Evolutionary conservation across 768 basidiomycete genomes (phyloP), one percentile per base, ranked within the genome.

Genomic region (Hygrocybe coccinea): DNA sequence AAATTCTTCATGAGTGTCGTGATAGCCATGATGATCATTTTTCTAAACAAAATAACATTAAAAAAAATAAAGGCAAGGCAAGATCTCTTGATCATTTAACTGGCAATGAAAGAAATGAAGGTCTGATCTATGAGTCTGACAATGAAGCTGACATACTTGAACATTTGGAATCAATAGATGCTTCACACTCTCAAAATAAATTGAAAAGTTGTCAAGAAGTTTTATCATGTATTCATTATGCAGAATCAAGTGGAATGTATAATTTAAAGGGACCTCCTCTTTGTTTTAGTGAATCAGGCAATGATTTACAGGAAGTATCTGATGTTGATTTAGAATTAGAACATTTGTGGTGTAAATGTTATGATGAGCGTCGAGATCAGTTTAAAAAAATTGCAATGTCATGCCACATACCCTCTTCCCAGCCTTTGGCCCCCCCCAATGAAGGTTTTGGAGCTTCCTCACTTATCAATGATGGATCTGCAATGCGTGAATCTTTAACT

Each of bases 1-100:
- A 76, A 43, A 21, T 74, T 0, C 29, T 76, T 7, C 71, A 76
- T 61, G 76, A 77, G 48, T 76, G 75, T 53, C 57, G 62, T 36
- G 74, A 74, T 38, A 71, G 65, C 34, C 45, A 70, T 9, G 62
- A 71, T 44, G 65, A 70, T 50, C 64, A 72, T 57, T 70, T 71
- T 54, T 44, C 55, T 29, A 29, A 29, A 29, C 29, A 29, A 29
- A 29, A 14, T 54, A 64, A 21, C 41, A 66, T 1, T 56, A 41
- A 7, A 12, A 50, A 19, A 50, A 37, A 29, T 36, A n/a, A 34
- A 29, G 12, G n/a, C 50, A 50, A 36, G 33, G n/a, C 50, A n/a
- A 33, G 15, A n/a, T 36, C 17, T 19, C n/a, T 47, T 29, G 5
- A 47, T 47, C 22, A 47, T 34, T 44, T 50, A 29, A 29, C 29